These are phyloP conservation scores for Grosmannia serpens DNA, from an alignment of 2,329 filamentous ascomycete genomes.

Conservation along the genomic window DNA sequence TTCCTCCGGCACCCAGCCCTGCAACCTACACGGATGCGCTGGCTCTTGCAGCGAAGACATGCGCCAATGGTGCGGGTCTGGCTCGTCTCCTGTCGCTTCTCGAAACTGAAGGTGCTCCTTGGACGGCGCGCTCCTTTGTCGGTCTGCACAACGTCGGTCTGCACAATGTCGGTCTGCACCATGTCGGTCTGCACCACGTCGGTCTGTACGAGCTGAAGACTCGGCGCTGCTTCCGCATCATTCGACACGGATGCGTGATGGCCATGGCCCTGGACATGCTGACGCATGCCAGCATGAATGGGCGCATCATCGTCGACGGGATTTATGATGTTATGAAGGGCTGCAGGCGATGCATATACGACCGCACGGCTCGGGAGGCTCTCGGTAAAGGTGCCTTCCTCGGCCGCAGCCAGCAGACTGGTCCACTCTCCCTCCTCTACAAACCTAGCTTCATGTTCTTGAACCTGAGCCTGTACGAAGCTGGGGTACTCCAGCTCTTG, in stretches of 20 bases:
- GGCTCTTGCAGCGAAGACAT: conserved; percentile 32
- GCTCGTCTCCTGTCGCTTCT: conserved; percentile 20
- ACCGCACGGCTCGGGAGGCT: neutral
- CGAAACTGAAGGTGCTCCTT: conserved; percentile 13
- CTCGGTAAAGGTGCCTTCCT: neutral
- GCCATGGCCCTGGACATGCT: neutral
- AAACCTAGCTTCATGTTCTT: neutral
- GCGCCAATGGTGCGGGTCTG: conserved; percentile 25
- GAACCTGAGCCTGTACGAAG: neutral
- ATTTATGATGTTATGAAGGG: conserved; percentile 6
- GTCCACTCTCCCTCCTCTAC: neutral
- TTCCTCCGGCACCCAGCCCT: neutral
- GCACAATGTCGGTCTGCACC: neutral
- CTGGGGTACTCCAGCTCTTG: neutral
- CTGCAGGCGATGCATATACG: neutral
- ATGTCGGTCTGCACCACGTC: neutral
- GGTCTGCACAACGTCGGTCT: neutral
- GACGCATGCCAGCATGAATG: neutral
- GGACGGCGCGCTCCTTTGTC: neutral
- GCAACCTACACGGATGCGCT: conserved; percentile 29
- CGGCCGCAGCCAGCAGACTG: neutral
- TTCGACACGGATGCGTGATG: neutral
- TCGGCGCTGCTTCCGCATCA: no score
- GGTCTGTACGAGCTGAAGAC: neutral
- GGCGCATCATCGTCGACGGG: conserved; percentile 1